Evolutionary conservation across 768 basidiomycete genomes (phyloP).

Genomic region (Rhizopogon vinicolor): DNA sequence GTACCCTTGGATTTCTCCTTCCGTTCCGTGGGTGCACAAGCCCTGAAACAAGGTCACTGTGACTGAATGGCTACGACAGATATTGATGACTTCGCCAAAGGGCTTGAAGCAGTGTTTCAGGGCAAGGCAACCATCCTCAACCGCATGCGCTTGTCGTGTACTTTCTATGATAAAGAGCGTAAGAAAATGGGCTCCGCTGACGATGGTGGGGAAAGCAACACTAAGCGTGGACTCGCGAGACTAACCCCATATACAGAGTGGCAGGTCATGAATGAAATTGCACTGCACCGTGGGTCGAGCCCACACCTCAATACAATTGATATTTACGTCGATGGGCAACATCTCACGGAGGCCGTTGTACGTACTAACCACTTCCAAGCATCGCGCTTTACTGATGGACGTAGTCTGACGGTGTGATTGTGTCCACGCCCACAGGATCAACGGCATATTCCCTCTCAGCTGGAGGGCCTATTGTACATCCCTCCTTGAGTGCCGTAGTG

Average conservation of each 20-base stretch:
- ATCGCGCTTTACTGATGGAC: constrained; percentile 10
- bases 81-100: constrained; percentile 81
- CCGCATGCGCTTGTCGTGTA: constrained; percentile 86
- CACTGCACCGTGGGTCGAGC: constrained; percentile 86
- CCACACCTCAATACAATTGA: constrained; percentile 93
- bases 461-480: constrained; percentile 94
- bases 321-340: constrained; percentile 90
- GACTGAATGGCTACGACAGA: constrained; percentile 41
- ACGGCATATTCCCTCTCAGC: constrained; percentile 95
- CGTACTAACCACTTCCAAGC: constrained; percentile 27
- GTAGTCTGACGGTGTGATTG: constrained; percentile 89
- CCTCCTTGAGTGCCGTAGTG: constrained; percentile 83
- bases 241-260: constrained; percentile 49
- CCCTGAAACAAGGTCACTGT: neutral
- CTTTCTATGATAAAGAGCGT: constrained; percentile 61
- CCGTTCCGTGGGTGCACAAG: constrained; percentile 73
- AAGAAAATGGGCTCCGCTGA: constrained; percentile 50
- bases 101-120: constrained; percentile 72
- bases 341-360: constrained; percentile 93
- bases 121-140: constrained; percentile 81
- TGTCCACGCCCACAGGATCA: constrained; percentile 94
- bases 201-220: constrained; percentile 42
- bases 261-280: constrained; percentile 98
- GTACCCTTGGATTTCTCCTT: constrained; percentile 87
- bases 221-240: neutral